Base-by-base conservation (phyloP, 1,284 basidiomycete species). In the Prillingera fragicola region DNA sequence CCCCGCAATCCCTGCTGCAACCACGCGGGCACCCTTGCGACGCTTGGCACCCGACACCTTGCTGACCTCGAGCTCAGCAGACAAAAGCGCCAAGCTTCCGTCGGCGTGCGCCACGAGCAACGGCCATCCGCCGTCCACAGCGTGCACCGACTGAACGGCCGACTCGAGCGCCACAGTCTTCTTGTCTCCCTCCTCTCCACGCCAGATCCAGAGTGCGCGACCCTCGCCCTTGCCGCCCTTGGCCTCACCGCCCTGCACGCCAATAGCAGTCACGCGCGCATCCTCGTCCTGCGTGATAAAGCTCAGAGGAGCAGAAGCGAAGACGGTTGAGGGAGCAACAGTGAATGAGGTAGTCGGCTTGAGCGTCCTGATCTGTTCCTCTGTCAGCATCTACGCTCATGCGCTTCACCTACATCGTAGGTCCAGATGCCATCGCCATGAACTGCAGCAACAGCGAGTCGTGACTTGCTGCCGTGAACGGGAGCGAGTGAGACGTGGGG, bases 351-450 rank as follows among this genome's bases (percentile, higher is more conserved):
- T 63, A 6, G 59, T 64, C 3, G 69, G 66, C 26, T 64, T 52
- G 22, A 70, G 53, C 7, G 65, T 68, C 27, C 57, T 57, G 36
- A 72, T 48, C 70, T 72, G 38, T 7, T 2, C 13, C 23, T 18
- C n/a, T 9, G 36, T 46, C 21, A 50, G 33, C 15, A 25, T 8
- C 17, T 18, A 12, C 8, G 17, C 8, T 19, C 23, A 10, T 8
- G 15, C 15, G 9, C 4, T 0, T 17, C 24, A 19, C 56, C 70
- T 59, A 72, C 70, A 50, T 72, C 69, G 43, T 72, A 70, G 1
- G 67, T 71, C 70, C 70, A 72, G 14, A 72, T 50, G 4, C 69
- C 70, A 48, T 70, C 68, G 4, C 69, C 70, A 52, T 65, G 63
- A 27, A 71, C 70, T 28, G 67, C 68, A 25, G 65, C 65, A 0